A percentile compares a stretch with the other conserved stretches of the same genome.
These are phyloP conservation scores for Obba rivulosa DNA, from an alignment of 768 basidiomycete species.

Conservation along the genomic window DNA sequence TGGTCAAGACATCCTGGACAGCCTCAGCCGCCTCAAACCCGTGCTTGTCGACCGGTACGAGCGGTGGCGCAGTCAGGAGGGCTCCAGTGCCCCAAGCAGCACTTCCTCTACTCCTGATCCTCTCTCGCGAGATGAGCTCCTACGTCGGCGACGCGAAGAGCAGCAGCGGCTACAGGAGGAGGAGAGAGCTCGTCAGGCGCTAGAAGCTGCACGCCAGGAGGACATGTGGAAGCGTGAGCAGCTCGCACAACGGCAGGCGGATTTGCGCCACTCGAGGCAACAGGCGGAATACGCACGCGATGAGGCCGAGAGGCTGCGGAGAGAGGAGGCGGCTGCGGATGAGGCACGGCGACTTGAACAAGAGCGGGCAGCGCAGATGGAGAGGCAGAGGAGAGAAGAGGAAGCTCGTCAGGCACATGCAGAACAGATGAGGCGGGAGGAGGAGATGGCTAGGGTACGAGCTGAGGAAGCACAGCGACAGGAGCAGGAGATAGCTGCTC, in stretches of 20 bases:
- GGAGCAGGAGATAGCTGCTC: slow-evolving; percentile 53
- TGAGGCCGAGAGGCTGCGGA: slow-evolving; percentile 12
- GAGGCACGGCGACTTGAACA: slow-evolving; percentile 17
- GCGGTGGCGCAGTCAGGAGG: slow-evolving; percentile 38
- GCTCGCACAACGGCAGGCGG: slow-evolving; percentile 14
- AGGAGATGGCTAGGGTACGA: slow-evolving; percentile 17
- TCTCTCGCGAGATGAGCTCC: slow-evolving; percentile 18
- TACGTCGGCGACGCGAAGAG: slow-evolving; percentile 25
- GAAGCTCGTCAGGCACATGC: slow-evolving; percentile 21
- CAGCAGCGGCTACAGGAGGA: slow-evolving; percentile 22
- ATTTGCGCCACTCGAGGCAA: slow-evolving; percentile 16
- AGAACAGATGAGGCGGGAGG: slow-evolving; percentile 14
- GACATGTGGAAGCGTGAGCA: slow-evolving; percentile 31
- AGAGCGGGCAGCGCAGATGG: slow-evolving; percentile 16
- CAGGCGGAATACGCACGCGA: slow-evolving; percentile 14
- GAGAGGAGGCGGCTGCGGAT: slow-evolving; percentile 15
- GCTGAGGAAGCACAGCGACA: slow-evolving; percentile 28
- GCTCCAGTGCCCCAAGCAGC: slow-evolving; percentile 5
- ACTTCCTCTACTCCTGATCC: slow-evolving; percentile 13
- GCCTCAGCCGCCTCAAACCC: slow-evolving; percentile 61
- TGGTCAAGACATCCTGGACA: slow-evolving; percentile 68
- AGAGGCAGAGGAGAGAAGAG: slow-evolving; percentile 26
- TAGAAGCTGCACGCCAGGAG: slow-evolving; percentile 28
- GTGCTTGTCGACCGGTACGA: slow-evolving; percentile 60
- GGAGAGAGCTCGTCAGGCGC: slow-evolving; percentile 34